phyloP scores from a whole-genome alignment of 2,329 filamentous ascomycete species.

The Fusarium haematococcum region DNA sequence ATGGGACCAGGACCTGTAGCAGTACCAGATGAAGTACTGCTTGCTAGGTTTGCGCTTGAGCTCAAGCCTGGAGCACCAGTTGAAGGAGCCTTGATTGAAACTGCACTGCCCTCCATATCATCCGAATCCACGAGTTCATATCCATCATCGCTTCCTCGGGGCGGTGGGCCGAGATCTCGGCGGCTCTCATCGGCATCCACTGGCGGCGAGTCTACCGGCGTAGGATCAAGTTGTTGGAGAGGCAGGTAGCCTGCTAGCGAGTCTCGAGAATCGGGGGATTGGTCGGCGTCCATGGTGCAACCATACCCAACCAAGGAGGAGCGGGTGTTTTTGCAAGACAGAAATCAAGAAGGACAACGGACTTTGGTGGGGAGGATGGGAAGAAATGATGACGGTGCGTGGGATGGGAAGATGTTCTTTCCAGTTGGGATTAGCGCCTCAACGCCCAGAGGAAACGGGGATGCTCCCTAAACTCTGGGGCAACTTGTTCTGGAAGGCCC shows the following conservation, averaged over 20 bases:
- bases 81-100: constrained; percentile 56
- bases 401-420: constrained; percentile 26
- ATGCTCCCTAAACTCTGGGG: constrained; percentile 34
- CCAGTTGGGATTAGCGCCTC: constrained; percentile 44
- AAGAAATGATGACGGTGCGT: constrained; percentile 28
- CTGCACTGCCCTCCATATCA: constrained; percentile 46
- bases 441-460: constrained; percentile 34
- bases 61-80: constrained; percentile 68
- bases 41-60: constrained; percentile 48
- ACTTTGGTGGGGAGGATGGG: constrained; percentile 31
- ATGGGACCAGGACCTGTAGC: constrained; percentile 71
- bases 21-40: constrained; percentile 7
- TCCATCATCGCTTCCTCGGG: constrained; percentile 47
- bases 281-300: constrained; percentile 41
- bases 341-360: neutral
- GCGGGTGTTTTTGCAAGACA: constrained; percentile 5
- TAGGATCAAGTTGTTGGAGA: constrained; percentile 83
- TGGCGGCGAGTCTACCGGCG: constrained; percentile 74
- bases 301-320: constrained; percentile 15
- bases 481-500: constrained; percentile 35
- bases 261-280: constrained; percentile 34
- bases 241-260: constrained; percentile 62
- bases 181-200: constrained; percentile 56
- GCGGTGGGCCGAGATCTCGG: constrained; percentile 53
- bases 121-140: constrained; percentile 43